Conservation (phyloP, 2,329 filamentous ascomycete genomes). For the Cyphellophora europaea region DNA sequence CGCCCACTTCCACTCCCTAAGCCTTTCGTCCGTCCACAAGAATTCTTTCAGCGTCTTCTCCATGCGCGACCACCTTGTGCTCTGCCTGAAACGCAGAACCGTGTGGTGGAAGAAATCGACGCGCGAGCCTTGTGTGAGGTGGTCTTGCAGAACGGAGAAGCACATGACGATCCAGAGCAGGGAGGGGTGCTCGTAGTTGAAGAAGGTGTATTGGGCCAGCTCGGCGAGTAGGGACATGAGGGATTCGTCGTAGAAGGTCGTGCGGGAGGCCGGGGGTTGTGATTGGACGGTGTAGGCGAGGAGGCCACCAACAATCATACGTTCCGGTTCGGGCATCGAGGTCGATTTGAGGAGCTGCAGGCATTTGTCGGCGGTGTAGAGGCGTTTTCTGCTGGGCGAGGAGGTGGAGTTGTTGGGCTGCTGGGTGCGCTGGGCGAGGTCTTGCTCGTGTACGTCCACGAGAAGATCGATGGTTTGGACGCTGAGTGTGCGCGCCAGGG, state of each 20-base stretch:
- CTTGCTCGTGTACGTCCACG: neutral
- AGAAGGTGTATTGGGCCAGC: neutral
- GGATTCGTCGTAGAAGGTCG: neutral
- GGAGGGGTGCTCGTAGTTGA: neutral
- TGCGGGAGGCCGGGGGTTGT: neutral
- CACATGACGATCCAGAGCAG: neutral
- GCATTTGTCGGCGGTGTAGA: neutral
- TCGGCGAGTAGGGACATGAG: neutral
- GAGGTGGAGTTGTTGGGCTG: neutral
- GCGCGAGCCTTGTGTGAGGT: neutral
- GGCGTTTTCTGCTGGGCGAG: neutral
- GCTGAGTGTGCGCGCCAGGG: constrained; percentile 2
- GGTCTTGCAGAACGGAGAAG: neutral
- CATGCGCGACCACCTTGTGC: neutral
- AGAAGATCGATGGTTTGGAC: constrained; percentile 7
- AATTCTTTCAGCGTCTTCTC: neutral
- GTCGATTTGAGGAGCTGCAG: neutral
- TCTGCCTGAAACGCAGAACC: neutral
- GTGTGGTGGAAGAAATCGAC: constrained; percentile 1
- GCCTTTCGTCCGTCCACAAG: neutral
- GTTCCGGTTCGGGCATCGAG: neutral
- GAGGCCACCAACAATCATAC: neutral
- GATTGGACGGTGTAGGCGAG: neutral
- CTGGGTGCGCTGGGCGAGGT: neutral
- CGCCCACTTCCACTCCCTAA: neutral